phyloP scores from a whole-genome alignment of 495 filamentous ascomycete species.

The Cladorrhinum samala region DNA sequence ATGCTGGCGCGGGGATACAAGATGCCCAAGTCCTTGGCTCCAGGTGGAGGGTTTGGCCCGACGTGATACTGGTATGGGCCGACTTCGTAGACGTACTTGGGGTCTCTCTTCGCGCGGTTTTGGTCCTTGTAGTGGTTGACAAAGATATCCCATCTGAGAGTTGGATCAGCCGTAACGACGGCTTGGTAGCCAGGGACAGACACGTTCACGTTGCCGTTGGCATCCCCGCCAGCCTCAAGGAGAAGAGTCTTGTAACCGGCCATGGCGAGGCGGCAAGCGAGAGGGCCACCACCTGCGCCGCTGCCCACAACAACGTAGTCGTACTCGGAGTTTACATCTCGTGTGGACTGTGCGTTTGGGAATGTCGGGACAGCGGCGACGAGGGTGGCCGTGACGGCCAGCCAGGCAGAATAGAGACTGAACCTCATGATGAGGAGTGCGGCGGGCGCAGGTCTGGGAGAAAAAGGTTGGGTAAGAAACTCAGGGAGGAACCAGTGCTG shows the following conservation, averaged over 20 bases:
- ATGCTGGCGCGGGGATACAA: constrained; percentile 44
- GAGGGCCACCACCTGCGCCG: constrained; percentile 58
- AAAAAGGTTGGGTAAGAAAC: background rate
- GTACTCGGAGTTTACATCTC: constrained; percentile 28
- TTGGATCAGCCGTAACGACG: constrained; percentile 21
- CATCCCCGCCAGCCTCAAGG: constrained; percentile 54
- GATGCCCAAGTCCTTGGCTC: constrained; percentile 37
- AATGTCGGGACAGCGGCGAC: background rate
- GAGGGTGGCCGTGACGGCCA: constrained; percentile 1
- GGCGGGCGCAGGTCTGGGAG: background rate
- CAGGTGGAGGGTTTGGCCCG: constrained; percentile 34
- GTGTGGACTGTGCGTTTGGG: background rate
- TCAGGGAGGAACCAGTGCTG: no score
- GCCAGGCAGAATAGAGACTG: constrained; percentile 2
- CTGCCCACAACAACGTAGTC: constrained; percentile 61
- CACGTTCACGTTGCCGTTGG: constrained; percentile 29
- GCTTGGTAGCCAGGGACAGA: constrained; percentile 21
- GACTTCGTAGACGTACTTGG: constrained; percentile 34
- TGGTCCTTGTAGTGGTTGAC: constrained; percentile 40
- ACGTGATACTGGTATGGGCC: constrained; percentile 28
- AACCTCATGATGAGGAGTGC: constrained; percentile 1
- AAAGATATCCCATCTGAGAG: constrained; percentile 39
- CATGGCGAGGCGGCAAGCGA: constrained; percentile 54
- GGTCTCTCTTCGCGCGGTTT: constrained; percentile 28
- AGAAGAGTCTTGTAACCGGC: constrained; percentile 54